phyloP scores from a whole-genome alignment of 169 alveolate genomes.

The Plasmodium berghei region DNA sequence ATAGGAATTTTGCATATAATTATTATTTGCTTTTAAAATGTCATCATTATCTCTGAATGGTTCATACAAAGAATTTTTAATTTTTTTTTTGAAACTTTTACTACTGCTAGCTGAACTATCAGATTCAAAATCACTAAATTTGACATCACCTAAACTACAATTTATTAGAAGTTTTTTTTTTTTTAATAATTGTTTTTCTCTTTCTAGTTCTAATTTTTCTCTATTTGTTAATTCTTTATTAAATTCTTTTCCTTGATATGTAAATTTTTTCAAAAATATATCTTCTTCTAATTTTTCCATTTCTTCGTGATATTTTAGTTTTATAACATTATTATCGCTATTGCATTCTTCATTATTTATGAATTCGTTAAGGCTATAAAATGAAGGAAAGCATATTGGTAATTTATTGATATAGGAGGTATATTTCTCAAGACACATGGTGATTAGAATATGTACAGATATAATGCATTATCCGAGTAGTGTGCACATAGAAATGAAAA shows the following conservation, averaged over 20 bases:
- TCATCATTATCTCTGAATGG: conserved; percentile 46
- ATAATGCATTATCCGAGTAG: background rate
- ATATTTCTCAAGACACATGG: too few relatives aligned
- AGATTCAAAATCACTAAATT: conserved; percentile 72
- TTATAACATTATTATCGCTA: conserved; percentile 56
- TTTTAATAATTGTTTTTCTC: conserved; percentile 55
- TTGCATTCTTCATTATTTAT: conserved; percentile 71
- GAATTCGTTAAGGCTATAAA: conserved; percentile 43
- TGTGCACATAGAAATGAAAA: background rate
- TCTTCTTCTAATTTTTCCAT: conserved; percentile 77
- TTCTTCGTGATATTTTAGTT: conserved; percentile 65
- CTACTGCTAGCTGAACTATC: conserved; percentile 59
- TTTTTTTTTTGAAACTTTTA: conserved; percentile 5
- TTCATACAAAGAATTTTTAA: conserved; percentile 49
- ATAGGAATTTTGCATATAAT: conserved; percentile 8
- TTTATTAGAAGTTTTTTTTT: conserved; percentile 50
- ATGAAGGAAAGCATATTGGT: background rate
- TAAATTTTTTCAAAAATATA: conserved; percentile 60
- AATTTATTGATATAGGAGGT: background rate
- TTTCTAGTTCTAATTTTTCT: conserved; percentile 58
- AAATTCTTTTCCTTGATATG: conserved; percentile 69
- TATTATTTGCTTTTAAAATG: conserved; percentile 16
- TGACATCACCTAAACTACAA: conserved; percentile 41
- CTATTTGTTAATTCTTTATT: conserved; percentile 63
- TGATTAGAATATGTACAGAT: too few relatives aligned